A percentile compares a stretch with the other conserved stretches of the same genome.
Conservation (phyloP, 2,329 filamentous ascomycete species). For the Colletotrichum gigasporum region DNA sequence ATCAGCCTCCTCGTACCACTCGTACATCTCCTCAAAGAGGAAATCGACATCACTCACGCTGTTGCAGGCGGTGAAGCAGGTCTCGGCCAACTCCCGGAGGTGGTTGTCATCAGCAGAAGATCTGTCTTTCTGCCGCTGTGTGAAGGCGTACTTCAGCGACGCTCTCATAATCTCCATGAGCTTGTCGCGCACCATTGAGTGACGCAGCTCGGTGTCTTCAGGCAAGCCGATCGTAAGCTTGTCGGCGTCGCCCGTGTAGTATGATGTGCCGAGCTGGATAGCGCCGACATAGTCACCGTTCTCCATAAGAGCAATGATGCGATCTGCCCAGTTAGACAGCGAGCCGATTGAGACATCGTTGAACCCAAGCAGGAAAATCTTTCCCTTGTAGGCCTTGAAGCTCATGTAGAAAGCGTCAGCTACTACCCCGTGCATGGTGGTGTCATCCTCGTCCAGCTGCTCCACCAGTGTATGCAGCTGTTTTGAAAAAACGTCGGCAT, state of each 20-base stretch:
- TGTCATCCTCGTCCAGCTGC: constrained; percentile 85
- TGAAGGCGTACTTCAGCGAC: constrained; percentile 89
- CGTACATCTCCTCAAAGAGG: constrained; percentile 89
- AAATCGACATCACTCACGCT: constrained; percentile 83
- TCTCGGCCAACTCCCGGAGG: constrained; percentile 80
- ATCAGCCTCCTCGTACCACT: constrained; percentile 84
- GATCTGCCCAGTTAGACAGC: constrained; percentile 96
- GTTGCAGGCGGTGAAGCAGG: constrained; percentile 85
- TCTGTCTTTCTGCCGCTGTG: constrained; percentile 65
- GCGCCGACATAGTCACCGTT: constrained; percentile 95
- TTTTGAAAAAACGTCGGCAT: constrained; percentile 87
- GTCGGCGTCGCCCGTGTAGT: constrained; percentile 91
- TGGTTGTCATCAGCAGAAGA: constrained; percentile 62
- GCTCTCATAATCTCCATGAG: constrained; percentile 93
- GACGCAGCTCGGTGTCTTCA: constrained; percentile 79
- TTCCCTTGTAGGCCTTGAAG: constrained; percentile 93
- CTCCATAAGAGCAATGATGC: constrained; percentile 93
- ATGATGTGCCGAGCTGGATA: constrained; percentile 89
- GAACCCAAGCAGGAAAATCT: constrained; percentile 91
- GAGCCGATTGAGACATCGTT: constrained; percentile 92
- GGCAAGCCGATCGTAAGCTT: constrained; percentile 94
- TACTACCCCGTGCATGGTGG: constrained; percentile 92
- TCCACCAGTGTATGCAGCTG: constrained; percentile 89
- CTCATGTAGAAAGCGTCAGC: constrained; percentile 99
- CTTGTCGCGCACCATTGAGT: constrained; percentile 86